These are phyloP conservation scores for Cephaloascus albidus DNA, from an alignment of 805 yeast species.

Conservation along the genomic window DNA sequence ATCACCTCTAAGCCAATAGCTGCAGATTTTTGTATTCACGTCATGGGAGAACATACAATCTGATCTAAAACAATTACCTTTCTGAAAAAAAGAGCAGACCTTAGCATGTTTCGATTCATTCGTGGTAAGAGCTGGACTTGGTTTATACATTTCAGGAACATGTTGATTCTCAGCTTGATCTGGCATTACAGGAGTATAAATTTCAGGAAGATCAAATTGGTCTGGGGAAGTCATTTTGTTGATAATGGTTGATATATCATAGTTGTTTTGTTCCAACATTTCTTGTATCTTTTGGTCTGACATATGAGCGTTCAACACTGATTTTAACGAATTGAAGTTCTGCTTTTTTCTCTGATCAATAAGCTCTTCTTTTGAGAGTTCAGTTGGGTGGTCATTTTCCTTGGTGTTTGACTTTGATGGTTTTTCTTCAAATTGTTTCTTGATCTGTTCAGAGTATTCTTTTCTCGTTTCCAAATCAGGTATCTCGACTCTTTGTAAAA, in stretches of 20 bases:
- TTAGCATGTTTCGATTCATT: slow-evolving; percentile 9
- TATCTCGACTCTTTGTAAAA: slow-evolving; percentile 8
- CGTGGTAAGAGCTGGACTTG: not conserved
- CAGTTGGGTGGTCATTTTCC: slow-evolving; percentile 6
- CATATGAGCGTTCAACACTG: slow-evolving; percentile 18
- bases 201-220: too few relatives aligned
- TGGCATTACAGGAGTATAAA: not conserved
- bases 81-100: slow-evolving; percentile 28
- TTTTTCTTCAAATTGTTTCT: slow-evolving; percentile 8
- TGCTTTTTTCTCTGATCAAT: slow-evolving; percentile 6
- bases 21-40: slow-evolving; percentile 26
- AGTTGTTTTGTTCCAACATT: slow-evolving; percentile 23
- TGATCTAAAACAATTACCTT: slow-evolving; percentile 30
- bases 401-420: not conserved
- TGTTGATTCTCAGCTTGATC: not conserved
- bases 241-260: slow-evolving; percentile 17
- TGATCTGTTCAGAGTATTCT: slow-evolving; percentile 8
- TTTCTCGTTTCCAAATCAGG: slow-evolving; percentile 12
- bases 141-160: not conserved
- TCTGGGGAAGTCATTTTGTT: slow-evolving; percentile 1
- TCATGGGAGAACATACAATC: slow-evolving; percentile 40
- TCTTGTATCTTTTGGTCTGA: slow-evolving; percentile 21
- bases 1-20: slow-evolving; percentile 35
- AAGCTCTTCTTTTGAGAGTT: not conserved
- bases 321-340: slow-evolving; percentile 25